Evolutionary conservation across 352 stramenopile genomes (phyloP).

Genomic region (Globisporangium middletonii): DNA sequence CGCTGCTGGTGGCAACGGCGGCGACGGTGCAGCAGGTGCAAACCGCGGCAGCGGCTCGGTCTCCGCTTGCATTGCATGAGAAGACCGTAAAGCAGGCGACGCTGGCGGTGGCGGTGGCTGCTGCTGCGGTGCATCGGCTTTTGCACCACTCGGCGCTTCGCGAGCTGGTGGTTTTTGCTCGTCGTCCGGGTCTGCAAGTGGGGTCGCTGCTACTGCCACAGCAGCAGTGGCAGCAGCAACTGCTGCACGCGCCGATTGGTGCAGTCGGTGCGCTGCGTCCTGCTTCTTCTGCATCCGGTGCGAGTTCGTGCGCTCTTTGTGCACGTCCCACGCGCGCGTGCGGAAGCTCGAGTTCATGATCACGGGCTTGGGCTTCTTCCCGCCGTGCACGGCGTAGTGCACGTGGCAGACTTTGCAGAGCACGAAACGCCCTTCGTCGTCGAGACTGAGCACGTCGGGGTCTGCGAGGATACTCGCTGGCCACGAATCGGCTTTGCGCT

Average conservation of each 20-base stretch:
- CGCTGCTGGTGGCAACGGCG: not conserved
- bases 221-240: not conserved
- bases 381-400: conserved; percentile 73
- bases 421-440: conserved; percentile 72
- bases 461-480: conserved; percentile 59
- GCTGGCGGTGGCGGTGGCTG: not conserved
- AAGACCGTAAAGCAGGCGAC: no score
- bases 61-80: not conserved
- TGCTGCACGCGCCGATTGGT: conserved; percentile 18
- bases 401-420: conserved; percentile 81
- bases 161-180: no score
- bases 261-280: conserved; percentile 14
- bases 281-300: conserved; percentile 68
- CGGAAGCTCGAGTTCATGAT: conserved; percentile 84
- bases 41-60: not conserved
- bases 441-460: conserved; percentile 68
- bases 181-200: not conserved
- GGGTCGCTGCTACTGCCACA: conserved; percentile 5
- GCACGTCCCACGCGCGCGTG: conserved; percentile 71
- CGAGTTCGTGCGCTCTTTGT: conserved; percentile 78
- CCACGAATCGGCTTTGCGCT: conserved; percentile 77
- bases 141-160: not conserved
- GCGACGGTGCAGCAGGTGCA: not conserved
- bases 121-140: conserved; percentile 1
- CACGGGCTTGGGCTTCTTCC: conserved; percentile 76